Evolutionary conservation across 2,329 filamentous ascomycete genomes (phyloP).

Genomic region (Diplodia scrobiculata): DNA sequence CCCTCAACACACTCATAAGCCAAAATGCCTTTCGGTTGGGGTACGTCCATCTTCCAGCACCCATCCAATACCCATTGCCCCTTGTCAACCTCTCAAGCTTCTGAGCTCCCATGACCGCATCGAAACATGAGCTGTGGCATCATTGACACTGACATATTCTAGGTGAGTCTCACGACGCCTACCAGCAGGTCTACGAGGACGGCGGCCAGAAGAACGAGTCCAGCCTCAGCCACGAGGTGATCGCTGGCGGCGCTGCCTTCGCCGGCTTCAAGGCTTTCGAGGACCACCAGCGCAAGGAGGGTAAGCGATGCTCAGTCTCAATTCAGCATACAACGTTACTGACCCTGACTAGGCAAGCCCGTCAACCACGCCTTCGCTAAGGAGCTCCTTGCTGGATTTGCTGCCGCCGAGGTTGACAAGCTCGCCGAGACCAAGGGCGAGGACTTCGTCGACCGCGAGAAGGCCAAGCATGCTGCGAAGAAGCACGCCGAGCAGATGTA

Average conservation of each 20-base stretch:
- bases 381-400: slow-evolving; percentile 71
- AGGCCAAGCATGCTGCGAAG: slow-evolving; percentile 51
- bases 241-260: slow-evolving; percentile 76
- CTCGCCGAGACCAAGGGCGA: slow-evolving; percentile 62
- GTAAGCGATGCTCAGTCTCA: slow-evolving; percentile 45
- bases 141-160: slow-evolving; percentile 25
- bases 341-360: slow-evolving; percentile 58
- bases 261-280: slow-evolving; percentile 79
- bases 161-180: slow-evolving; percentile 58
- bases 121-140: not conserved
- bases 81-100: not conserved
- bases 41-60: slow-evolving; percentile 35
- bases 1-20: slow-evolving; percentile 26
- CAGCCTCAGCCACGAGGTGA: slow-evolving; percentile 69
- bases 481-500: slow-evolving; percentile 51
- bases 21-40: slow-evolving; percentile 52
- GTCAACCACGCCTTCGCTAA: slow-evolving; percentile 76
- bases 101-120: not conserved
- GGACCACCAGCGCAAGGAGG: slow-evolving; percentile 70
- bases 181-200: slow-evolving; percentile 58
- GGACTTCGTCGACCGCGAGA: slow-evolving; percentile 53
- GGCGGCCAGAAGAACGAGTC: slow-evolving; percentile 57
- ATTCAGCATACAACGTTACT: not conserved
- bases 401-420: slow-evolving; percentile 74
- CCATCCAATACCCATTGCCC: not conserved